A percentile compares a stretch with the other conserved stretches of the same genome.
phyloP scores from a whole-genome alignment of 2,329 filamentous ascomycete species.

The Trichoderma koningii region DNA sequence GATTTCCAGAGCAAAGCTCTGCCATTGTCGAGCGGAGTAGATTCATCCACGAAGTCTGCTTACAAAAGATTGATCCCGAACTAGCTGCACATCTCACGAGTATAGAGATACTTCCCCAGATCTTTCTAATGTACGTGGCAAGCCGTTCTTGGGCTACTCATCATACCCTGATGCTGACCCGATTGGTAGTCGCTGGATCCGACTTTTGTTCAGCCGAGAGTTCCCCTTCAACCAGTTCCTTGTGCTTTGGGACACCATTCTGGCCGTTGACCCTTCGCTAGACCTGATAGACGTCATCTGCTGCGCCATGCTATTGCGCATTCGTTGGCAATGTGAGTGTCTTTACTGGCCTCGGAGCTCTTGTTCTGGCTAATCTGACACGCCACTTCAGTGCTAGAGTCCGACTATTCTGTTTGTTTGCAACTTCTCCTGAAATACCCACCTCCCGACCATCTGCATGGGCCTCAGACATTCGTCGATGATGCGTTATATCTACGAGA shows the following conservation, averaged over 20 bases:
- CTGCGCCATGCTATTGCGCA: slow-evolving; percentile 87
- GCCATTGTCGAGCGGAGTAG: slow-evolving; percentile 81
- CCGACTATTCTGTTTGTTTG: slow-evolving; percentile 84
- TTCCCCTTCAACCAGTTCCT: slow-evolving; percentile 86
- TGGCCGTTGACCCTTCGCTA: slow-evolving; percentile 79
- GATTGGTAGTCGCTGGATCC: slow-evolving; percentile 76
- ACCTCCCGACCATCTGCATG: slow-evolving; percentile 60
- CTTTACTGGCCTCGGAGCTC: neutral
- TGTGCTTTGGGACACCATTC: slow-evolving; percentile 85
- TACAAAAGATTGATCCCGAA: slow-evolving; percentile 79
- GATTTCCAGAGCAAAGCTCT: slow-evolving; percentile 45
- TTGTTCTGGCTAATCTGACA: neutral
- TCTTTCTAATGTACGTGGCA: slow-evolving; percentile 79
- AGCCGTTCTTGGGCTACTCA: too few species aligned
- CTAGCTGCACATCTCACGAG: slow-evolving; percentile 76
- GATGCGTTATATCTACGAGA: slow-evolving; percentile 77
- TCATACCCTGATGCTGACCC: neutral
- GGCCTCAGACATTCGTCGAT: slow-evolving; percentile 77
- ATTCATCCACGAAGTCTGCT: slow-evolving; percentile 79
- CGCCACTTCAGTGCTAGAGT: slow-evolving; percentile 67
- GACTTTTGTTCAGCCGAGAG: slow-evolving; percentile 88
- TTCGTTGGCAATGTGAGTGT: slow-evolving; percentile 80
- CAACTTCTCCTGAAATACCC: slow-evolving; percentile 84
- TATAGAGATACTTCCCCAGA: slow-evolving; percentile 91
- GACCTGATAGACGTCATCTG: slow-evolving; percentile 89